Evolutionary conservation across 805 yeast genomes (phyloP), one percentile per base, ranked within the genome.

Genomic region (Spencermartinsiella europaea): DNA sequence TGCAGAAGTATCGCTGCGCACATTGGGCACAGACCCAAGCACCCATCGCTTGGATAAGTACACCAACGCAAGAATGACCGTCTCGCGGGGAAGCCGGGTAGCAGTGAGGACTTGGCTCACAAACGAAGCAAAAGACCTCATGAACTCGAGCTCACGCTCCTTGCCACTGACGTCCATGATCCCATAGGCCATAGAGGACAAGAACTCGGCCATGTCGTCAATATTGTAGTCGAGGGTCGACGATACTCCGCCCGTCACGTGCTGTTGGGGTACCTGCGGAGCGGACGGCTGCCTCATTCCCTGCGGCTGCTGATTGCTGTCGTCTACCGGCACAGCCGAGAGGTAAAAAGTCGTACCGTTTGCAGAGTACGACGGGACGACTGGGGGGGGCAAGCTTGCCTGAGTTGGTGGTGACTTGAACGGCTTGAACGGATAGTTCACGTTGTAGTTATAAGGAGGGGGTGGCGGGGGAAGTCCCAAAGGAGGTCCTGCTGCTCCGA

Each of bases 61-160:
- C 55, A 87, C 86, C 59, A 89, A 71, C 16, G 95, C 81, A 58
- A 90, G 72, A 28, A 89, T 71, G 36, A 93, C 75, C 15, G 98
- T 85, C 2, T 88, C 77, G 53, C 81, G 77, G 25, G 97, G 95
- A 56, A 91, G 71, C 55, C 98, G 79, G 3, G 97, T 93, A 10
- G 96, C 95, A 47, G 81, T 75, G 50, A 91, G 70, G 2, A 91
- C 90, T 35, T 83, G 76, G 46, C 75, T 73, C 16, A 87, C 70
- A 53, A 79, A 79, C 49, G 71, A 69, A 56, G 45, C 7, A 16
- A 34, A 15, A 8, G 15, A 8, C 20, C 39, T 8, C 34, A 75
- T 78, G 64, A 85, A 36, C 81, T 68, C 47, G 39, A 64, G 2
- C 57, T 46, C 50, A 33, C 53, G 47, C 48, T 47, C 27, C 51